Conservation (phyloP, 1,139 yeast genomes). For the Chernovozyma aurita region DNA sequence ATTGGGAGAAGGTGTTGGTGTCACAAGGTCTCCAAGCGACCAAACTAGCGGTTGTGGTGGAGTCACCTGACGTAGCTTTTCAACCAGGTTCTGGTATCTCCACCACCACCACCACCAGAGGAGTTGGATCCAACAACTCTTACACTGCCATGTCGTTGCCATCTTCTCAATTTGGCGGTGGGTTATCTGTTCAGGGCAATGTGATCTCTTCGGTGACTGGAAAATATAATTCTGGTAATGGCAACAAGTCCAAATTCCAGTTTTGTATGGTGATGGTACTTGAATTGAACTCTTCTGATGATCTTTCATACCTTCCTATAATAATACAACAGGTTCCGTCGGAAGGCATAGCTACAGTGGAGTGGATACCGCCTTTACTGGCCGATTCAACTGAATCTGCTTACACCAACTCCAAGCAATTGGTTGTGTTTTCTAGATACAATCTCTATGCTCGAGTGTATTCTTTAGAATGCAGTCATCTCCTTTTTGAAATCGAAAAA, state of each 20-base stretch:
- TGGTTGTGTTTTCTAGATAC: constrained; percentile 27
- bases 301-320: constrained; percentile 20
- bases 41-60: constrained; percentile 26
- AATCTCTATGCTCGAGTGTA: constrained; percentile 29
- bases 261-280: constrained; percentile 20
- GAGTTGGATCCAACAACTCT: neutral
- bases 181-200: neutral
- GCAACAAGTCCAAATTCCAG: neutral
- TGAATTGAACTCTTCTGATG: constrained; percentile 13
- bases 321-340: constrained; percentile 22
- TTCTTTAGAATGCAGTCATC: constrained; percentile 35
- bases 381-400: constrained; percentile 19
- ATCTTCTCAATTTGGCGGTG: too few relatives aligned
- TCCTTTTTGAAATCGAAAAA: constrained; percentile 29
- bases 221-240: neutral
- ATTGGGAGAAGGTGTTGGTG: constrained; percentile 25
- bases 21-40: constrained; percentile 10
- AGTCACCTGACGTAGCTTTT: constrained; percentile 8
- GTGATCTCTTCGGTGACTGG: neutral
- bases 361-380: constrained; percentile 31
- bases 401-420: constrained; percentile 30
- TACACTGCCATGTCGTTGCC: too few relatives aligned
- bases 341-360: constrained; percentile 30
- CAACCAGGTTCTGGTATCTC: neutral
- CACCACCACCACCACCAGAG: neutral